Conservation (phyloP, 306 rosid species). For the Luffa aegyptiaca region DNA sequence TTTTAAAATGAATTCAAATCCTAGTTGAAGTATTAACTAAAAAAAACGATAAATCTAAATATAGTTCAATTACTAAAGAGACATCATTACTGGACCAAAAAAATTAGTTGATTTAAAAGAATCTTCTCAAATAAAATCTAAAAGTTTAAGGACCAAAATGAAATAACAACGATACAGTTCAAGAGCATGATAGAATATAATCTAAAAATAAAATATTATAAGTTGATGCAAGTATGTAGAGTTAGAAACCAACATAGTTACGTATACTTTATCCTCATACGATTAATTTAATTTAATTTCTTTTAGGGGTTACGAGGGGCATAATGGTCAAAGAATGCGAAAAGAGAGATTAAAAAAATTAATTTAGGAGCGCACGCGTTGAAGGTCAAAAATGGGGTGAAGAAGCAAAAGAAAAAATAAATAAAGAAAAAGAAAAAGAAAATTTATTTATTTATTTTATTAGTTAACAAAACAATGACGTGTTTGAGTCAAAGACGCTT, state of each 20-base stretch:
- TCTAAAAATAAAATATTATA: neutral
- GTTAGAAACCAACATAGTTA: conserved; percentile 1
- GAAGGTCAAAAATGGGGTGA: conserved; percentile 5
- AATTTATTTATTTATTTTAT: neutral
- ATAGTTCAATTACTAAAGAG: no score
- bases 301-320: neutral
- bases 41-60: no score
- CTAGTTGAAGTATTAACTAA: no score
- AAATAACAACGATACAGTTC: no score
- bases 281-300: neutral
- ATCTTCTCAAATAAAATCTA: no score
- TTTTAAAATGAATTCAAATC: no score
- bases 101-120: no score
- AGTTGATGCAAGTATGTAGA: neutral
- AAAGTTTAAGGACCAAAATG: no score
- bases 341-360: neutral
- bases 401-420: neutral
- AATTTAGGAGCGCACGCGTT: neutral
- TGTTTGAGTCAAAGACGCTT: conserved; percentile 12
- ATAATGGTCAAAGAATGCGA: neutral
- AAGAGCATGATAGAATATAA: neutral
- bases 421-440: neutral
- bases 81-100: no score
- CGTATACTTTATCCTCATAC: neutral
- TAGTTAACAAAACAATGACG: neutral